Percentiles rank a stretch among this genome's conserved stretches.
phyloP scores from a whole-genome alignment of 1,284 basidiomycete genomes.

The Stereum hirsutum region DNA sequence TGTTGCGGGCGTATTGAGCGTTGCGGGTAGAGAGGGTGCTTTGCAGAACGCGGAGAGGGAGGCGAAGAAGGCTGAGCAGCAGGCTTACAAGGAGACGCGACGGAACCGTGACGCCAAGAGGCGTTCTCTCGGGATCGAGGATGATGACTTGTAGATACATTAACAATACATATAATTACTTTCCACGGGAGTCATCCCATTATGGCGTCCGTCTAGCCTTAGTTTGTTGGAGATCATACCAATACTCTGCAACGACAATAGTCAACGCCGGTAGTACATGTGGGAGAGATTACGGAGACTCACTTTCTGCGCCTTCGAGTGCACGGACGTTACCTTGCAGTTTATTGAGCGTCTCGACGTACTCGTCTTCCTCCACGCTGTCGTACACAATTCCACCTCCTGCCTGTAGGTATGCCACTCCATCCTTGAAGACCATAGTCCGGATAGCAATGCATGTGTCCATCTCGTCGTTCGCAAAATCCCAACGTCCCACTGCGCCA shows the following conservation, averaged over 20 bases:
- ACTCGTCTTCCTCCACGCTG: slow-evolving; percentile 96
- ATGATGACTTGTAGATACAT: too few relatives aligned
- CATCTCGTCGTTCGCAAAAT: slow-evolving; percentile 93
- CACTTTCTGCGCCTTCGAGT: slow-evolving; percentile 85
- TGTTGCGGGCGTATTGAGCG: slow-evolving; percentile 82
- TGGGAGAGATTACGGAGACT: slow-evolving; percentile 23
- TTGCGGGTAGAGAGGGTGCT: slow-evolving; percentile 84
- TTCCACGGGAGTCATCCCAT: not conserved
- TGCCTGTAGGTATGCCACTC: slow-evolving; percentile 88
- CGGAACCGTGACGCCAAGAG: too few relatives aligned
- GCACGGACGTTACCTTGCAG: slow-evolving; percentile 82
- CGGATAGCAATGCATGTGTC: slow-evolving; percentile 99
- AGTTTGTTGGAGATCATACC: slow-evolving; percentile 51
- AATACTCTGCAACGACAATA: slow-evolving; percentile 40
- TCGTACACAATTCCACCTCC: slow-evolving; percentile 98
- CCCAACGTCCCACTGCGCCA: slow-evolving; percentile 94
- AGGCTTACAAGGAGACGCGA: slow-evolving; percentile 10
- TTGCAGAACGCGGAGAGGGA: slow-evolving; percentile 23
- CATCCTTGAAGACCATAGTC: slow-evolving; percentile 97
- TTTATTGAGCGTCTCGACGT: slow-evolving; percentile 94
- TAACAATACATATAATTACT: too few relatives aligned
- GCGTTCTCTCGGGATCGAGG: too few relatives aligned
- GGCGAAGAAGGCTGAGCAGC: slow-evolving; percentile 10
- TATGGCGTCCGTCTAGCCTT: not conserved
- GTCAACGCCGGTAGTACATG: not conserved